phyloP scores from a whole-genome alignment of 2,329 filamentous ascomycete genomes.

The Alternaria ethzedia region DNA sequence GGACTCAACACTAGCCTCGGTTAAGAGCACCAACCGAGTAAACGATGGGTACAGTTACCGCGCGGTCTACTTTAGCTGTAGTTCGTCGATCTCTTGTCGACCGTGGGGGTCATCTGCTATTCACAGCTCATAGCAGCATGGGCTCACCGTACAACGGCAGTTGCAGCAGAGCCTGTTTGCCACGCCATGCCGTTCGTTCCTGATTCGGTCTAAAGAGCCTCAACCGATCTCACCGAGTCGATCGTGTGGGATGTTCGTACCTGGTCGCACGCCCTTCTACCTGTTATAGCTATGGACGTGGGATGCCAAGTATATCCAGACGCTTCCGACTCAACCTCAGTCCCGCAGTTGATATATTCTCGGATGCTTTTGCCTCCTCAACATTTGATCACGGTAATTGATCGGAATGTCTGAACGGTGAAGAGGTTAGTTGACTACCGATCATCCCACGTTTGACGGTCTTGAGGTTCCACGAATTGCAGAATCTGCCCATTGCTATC shows the following conservation, averaged over 20 bases:
- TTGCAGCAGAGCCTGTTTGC: conserved; percentile 16
- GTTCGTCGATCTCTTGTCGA: conserved; percentile 14
- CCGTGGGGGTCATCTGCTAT: conserved; percentile 15
- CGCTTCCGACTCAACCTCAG: conserved; percentile 24
- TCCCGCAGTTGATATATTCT: not conserved
- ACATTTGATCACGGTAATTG: conserved; percentile 11
- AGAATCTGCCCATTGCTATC: not conserved
- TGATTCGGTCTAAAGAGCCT: conserved; percentile 15
- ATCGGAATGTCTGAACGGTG: not conserved
- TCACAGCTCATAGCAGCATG: not conserved
- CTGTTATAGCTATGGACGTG: conserved; percentile 22
- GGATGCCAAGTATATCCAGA: conserved; percentile 32
- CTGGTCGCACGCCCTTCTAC: conserved; percentile 21
- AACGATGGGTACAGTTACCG: not conserved
- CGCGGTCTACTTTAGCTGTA: not conserved
- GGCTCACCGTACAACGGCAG: conserved; percentile 4
- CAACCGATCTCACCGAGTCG: conserved; percentile 18
- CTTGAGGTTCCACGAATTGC: conserved; percentile 5
- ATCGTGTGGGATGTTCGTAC: conserved; percentile 28
- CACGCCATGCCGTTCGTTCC: conserved; percentile 10
- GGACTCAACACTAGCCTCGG: conserved; percentile 7
- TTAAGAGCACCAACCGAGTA: not conserved
- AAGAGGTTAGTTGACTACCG: not conserved
- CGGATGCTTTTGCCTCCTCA: conserved; percentile 18
- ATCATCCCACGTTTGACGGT: conserved; percentile 3